These are phyloP conservation scores for Phialemonium atrogriseum DNA, from an alignment of 2,329 filamentous ascomycete species.

Conservation along the genomic window DNA sequence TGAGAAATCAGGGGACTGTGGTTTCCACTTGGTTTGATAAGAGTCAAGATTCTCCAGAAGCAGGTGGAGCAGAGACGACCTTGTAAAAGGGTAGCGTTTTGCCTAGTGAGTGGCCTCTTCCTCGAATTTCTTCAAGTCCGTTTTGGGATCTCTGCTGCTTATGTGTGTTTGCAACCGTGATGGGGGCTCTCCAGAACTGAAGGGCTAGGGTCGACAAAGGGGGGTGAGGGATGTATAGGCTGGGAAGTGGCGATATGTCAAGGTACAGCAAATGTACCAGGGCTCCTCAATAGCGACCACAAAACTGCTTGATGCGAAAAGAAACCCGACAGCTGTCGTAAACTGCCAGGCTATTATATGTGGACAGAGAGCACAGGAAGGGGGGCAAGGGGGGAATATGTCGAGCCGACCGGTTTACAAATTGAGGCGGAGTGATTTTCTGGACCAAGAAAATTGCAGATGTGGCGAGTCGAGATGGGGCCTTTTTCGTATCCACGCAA, in stretches of 20 bases:
- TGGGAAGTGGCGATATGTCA: slow-evolving; percentile 7
- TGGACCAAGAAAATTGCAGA: slow-evolving; percentile 1
- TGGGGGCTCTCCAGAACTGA: too few species aligned
- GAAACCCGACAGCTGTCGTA: background rate
- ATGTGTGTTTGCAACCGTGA: too few species aligned
- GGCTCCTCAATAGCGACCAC: slow-evolving; percentile 26
- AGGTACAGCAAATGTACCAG: slow-evolving; percentile 20
- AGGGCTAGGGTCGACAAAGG: too few species aligned
- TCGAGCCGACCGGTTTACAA: background rate
- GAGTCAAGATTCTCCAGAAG: too few species aligned
- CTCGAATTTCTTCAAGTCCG: too few species aligned
- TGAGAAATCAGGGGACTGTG: too few species aligned
- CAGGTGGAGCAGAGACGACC: too few species aligned
- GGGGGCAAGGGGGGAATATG: background rate
- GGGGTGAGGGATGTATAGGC: slow-evolving; percentile 5
- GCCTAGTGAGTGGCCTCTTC: too few species aligned
- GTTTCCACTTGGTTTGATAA: too few species aligned
- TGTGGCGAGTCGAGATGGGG: slow-evolving; percentile 5
- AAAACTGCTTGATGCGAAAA: slow-evolving; percentile 16
- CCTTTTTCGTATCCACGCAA: slow-evolving; percentile 2
- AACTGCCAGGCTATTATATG: background rate
- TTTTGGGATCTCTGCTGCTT: too few species aligned
- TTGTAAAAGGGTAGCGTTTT: too few species aligned
- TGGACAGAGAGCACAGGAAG: background rate
- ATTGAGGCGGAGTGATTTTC: background rate